phyloP scores from a whole-genome alignment of 768 basidiomycete genomes.

The Cystofilobasidium macerans region DNA sequence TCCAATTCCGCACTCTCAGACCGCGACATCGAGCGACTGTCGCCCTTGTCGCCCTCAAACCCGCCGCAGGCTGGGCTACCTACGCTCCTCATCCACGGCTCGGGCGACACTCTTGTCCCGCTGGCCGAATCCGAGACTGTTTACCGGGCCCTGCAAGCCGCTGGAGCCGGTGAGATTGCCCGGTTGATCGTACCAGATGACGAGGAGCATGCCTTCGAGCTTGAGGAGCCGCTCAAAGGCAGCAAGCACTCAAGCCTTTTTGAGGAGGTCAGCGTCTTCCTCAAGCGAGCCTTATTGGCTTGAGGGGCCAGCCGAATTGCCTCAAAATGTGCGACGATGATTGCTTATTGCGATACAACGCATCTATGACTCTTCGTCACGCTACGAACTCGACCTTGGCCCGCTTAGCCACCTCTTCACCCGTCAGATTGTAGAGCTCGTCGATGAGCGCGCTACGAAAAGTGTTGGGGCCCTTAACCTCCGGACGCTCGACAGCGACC shows the following conservation, averaged over 20 bases:
- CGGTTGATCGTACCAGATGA: too few relatives aligned
- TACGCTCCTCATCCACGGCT: neutral
- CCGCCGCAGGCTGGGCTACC: neutral
- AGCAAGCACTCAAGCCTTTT: too few relatives aligned
- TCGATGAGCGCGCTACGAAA: conserved; percentile 58
- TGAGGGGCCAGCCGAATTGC: too few relatives aligned
- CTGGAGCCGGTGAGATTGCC: too few relatives aligned
- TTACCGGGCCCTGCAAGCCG: neutral
- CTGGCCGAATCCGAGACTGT: neutral
- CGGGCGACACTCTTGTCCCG: neutral
- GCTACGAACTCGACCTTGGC: neutral
- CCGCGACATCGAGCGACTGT: neutral
- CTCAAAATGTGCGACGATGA: too few relatives aligned
- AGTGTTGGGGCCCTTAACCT: conserved; percentile 54
- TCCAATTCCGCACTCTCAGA: neutral
- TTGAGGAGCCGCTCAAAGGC: too few relatives aligned
- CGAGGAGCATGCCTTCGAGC: too few relatives aligned
- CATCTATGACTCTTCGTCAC: too few relatives aligned
- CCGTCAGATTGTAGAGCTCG: conserved; percentile 42
- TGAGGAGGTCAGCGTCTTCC: too few relatives aligned
- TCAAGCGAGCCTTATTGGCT: too few relatives aligned
- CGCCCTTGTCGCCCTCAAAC: neutral
- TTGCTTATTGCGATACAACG: too few relatives aligned
- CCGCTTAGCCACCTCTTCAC: conserved; percentile 6
- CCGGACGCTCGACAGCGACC: conserved; percentile 44